These are phyloP conservation scores for Clarireedia sp. DNA, from an alignment of 2,329 filamentous ascomycete genomes.

Conservation along the genomic window DNA sequence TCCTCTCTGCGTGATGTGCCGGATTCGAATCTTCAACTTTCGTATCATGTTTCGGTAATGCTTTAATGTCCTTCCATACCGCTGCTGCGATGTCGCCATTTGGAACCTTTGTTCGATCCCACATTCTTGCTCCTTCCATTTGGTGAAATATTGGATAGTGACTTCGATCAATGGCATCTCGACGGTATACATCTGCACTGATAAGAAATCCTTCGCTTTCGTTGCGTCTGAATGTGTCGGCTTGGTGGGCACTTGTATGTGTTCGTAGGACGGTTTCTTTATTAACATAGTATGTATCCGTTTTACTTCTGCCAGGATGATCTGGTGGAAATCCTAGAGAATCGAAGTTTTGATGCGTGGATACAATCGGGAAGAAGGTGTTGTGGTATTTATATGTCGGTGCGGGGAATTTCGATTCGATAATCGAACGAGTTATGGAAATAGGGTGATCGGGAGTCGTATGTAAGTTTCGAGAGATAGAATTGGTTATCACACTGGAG, in stretches of 20 bases:
- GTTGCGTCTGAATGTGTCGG: constrained; percentile 68
- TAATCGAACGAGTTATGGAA: constrained; percentile 81
- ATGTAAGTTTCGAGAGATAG: constrained; percentile 74
- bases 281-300: constrained; percentile 96
- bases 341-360: constrained; percentile 85
- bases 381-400: constrained; percentile 72
- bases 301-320: constrained; percentile 78
- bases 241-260: constrained; percentile 90
- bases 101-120: constrained; percentile 61
- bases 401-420: constrained; percentile 76
- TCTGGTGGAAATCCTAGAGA: constrained; percentile 85
- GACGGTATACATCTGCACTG: constrained; percentile 87
- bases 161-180: constrained; percentile 88
- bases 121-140: constrained; percentile 91
- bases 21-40: constrained; percentile 79
- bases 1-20: constrained; percentile 66
- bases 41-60: constrained; percentile 65
- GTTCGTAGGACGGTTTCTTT: constrained; percentile 75
- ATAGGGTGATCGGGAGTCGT: constrained; percentile 86
- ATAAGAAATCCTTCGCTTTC: constrained; percentile 76
- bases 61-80: constrained; percentile 62
- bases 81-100: constrained; percentile 52
- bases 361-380: constrained; percentile 73
- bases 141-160: constrained; percentile 98
- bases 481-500: constrained; percentile 63